Conservation (phyloP, 805 yeast genomes). For the Ogataea pignaliae region DNA sequence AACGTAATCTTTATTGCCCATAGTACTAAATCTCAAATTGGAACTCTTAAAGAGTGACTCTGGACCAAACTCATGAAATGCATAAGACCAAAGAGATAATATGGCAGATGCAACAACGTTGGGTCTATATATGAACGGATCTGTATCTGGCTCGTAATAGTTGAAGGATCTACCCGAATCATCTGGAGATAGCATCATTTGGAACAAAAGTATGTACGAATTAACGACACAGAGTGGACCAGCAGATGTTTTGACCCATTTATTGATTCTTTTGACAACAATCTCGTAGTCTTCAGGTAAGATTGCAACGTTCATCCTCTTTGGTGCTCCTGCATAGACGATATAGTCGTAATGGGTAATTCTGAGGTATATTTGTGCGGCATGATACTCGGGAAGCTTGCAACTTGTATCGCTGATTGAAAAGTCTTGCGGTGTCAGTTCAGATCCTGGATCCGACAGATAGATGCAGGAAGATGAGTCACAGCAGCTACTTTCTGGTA, state of each 20-base stretch:
- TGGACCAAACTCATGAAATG: conserved; percentile 43
- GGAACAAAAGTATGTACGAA: conserved; percentile 52
- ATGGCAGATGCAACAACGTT: conserved; percentile 35
- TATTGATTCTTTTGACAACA: conserved; percentile 41
- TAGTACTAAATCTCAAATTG: conserved; percentile 1
- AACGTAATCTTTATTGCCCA: conserved; percentile 5
- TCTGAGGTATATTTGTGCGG: conserved; percentile 60
- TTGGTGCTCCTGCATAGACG: conserved; percentile 73
- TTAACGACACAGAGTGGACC: conserved; percentile 51
- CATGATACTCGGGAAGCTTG: conserved; percentile 60
- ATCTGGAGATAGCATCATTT: conserved; percentile 41
- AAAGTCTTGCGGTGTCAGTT: conserved; percentile 7
- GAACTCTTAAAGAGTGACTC: conserved; percentile 34
- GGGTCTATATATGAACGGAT: conserved; percentile 28
- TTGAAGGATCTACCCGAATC: conserved; percentile 24
- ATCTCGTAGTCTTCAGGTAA: conserved; percentile 46
- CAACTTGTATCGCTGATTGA: conserved; percentile 35
- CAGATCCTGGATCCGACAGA: conserved; percentile 4
- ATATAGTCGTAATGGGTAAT: conserved; percentile 71
- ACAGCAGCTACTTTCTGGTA: conserved; percentile 23
- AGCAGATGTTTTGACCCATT: conserved; percentile 40
- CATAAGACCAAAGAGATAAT: conserved; percentile 45
- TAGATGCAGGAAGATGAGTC: conserved; percentile 13
- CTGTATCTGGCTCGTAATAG: conserved; percentile 33
- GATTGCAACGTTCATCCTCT: conserved; percentile 61